Evolutionary conservation across 169 alveolate species (phyloP).

Genomic region (Cryptosporidium andersoni): DNA sequence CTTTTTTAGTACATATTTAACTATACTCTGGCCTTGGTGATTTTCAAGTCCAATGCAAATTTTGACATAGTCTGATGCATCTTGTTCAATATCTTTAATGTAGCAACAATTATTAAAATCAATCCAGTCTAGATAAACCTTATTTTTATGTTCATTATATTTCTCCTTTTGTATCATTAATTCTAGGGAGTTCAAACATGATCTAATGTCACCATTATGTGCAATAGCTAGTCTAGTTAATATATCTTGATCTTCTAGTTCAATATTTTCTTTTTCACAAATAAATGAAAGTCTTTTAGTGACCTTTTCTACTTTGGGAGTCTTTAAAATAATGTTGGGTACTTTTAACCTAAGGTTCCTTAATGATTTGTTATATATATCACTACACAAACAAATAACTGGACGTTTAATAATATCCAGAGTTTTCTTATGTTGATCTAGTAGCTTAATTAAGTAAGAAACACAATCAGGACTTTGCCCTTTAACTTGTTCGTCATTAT

Average conservation of each 20-base stretch:
- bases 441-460: constrained; percentile 50
- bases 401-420: constrained; percentile 79
- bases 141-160: neutral
- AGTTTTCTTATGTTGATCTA: constrained; percentile 52
- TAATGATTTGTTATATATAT: constrained; percentile 77
- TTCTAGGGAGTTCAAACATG: constrained; percentile 37
- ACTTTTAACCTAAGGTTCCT: constrained; percentile 77
- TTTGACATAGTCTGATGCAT: constrained; percentile 21
- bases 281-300: constrained; percentile 71
- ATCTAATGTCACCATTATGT: constrained; percentile 40
- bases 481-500: neutral
- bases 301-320: constrained; percentile 74
- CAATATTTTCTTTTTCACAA: constrained; percentile 75
- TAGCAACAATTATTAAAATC: constrained; percentile 54
- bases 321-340: constrained; percentile 73
- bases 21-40: neutral
- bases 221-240: constrained; percentile 14
- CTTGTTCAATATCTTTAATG: constrained; percentile 54
- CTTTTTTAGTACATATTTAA: constrained; percentile 4
- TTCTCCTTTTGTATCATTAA: constrained; percentile 40
- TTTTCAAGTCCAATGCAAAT: constrained; percentile 32
- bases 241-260: constrained; percentile 73
- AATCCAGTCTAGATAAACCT: constrained; percentile 22
- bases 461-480: constrained; percentile 5
- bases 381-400: constrained; percentile 80